A percentile compares a stretch with the other conserved stretches of the same genome.
Conservation (phyloP, 2,329 filamentous ascomycete genomes). For the Periconia sp. region DNA sequence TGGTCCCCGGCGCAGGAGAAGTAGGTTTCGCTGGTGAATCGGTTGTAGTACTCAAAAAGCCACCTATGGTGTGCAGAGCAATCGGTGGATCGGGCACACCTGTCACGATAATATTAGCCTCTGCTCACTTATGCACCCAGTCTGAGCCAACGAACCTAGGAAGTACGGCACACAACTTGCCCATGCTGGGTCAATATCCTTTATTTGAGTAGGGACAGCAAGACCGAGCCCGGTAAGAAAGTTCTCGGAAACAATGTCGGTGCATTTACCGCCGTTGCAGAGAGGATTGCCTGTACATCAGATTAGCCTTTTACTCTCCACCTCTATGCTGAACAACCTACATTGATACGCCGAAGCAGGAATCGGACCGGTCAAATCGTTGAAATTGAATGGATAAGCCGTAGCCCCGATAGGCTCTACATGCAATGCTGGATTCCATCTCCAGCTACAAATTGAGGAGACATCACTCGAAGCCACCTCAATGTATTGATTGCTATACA, state of each 20-base stretch:
- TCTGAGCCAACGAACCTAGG: constrained; percentile 4
- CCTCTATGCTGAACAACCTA: no score
- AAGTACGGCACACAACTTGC: constrained; percentile 11
- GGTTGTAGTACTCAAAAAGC: no score
- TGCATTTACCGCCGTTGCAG: constrained; percentile 1
- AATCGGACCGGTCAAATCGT: constrained; percentile 6
- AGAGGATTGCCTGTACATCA: no score
- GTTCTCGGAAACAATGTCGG: neutral
- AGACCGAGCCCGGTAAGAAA: constrained; percentile 2
- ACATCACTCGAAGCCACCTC: constrained; percentile 11
- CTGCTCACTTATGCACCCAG: no score
- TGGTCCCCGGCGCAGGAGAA: no score
- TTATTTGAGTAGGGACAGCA: constrained; percentile 9
- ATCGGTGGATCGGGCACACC: constrained; percentile 16
- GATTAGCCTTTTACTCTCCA: no score
- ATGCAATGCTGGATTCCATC: neutral
- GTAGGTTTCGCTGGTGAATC: no score
- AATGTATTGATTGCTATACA: neutral
- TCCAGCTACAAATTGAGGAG: constrained; percentile 3
- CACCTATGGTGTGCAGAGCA: constrained; percentile 2
- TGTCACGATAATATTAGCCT: no score
- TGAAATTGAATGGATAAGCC: constrained; percentile 7
- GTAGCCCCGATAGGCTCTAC: constrained; percentile 9
- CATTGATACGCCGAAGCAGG: constrained; percentile 9
- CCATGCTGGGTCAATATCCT: constrained; percentile 10